Evolutionary conservation across 2,329 filamentous ascomycete species (phyloP).

Genomic region (Fusarium euwallaceae): DNA sequence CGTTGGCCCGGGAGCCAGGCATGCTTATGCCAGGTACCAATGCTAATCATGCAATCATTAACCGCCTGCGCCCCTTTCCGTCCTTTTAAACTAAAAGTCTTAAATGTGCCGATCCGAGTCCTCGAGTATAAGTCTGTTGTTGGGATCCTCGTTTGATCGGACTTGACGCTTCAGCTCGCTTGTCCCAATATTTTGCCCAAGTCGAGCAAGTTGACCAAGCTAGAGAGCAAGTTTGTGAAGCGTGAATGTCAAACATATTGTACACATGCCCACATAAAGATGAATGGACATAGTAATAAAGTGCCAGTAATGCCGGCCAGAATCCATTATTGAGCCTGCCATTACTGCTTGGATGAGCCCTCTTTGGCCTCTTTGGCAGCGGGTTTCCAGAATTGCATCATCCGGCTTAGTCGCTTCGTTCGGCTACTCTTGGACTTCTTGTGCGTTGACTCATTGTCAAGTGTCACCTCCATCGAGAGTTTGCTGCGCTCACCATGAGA

Average conservation of each 20-base stretch:
- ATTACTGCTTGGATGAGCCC: slow-evolving; percentile 48
- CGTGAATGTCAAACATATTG: slow-evolving; percentile 46
- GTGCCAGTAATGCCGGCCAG: slow-evolving; percentile 28
- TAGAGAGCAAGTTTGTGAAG: slow-evolving; percentile 16
- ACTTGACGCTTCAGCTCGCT: slow-evolving; percentile 12
- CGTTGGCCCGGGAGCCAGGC: slow-evolving; percentile 34
- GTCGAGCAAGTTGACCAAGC: slow-evolving; percentile 14
- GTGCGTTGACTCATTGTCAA: slow-evolving; percentile 65
- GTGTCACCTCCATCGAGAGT: slow-evolving; percentile 75
- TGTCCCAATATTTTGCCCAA: slow-evolving; percentile 3
- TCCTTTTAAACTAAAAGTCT: slow-evolving; percentile 37
- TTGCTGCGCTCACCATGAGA: slow-evolving; percentile 82
- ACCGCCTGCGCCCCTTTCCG: slow-evolving; percentile 45
- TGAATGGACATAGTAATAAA: slow-evolving; percentile 45
- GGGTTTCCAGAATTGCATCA: slow-evolving; percentile 84
- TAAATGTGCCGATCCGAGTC: slow-evolving; percentile 27
- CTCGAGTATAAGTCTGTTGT: slow-evolving; percentile 22
- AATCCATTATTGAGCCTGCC: slow-evolving; percentile 15
- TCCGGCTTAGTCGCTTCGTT: slow-evolving; percentile 76
- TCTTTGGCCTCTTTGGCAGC: slow-evolving; percentile 63
- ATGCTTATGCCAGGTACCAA: slow-evolving; percentile 50
- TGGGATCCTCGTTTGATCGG: slow-evolving; percentile 16
- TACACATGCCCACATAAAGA: slow-evolving; percentile 57
- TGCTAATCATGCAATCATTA: slow-evolving; percentile 57
- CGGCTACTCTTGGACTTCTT: slow-evolving; percentile 73